phyloP scores from a whole-genome alignment of 345 rosid genomes.

The Xanthoceras sorbifolium region DNA sequence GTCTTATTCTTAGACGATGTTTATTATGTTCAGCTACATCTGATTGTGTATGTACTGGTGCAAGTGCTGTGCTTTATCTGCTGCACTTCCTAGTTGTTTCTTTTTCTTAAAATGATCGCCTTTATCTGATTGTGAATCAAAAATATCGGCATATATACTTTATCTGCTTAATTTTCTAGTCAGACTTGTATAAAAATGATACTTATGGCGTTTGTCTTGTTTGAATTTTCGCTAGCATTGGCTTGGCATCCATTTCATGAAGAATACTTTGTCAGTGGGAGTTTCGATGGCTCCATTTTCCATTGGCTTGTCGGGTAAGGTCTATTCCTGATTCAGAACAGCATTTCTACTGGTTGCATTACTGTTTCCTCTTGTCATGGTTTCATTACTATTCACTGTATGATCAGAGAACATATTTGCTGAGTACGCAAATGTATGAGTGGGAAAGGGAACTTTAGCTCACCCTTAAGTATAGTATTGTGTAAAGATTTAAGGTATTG shows the following conservation, averaged over 20 bases:
- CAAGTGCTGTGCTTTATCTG: neutral
- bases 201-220: conserved; percentile 11
- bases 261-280: conserved; percentile 97
- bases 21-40: neutral
- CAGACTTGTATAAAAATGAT: neutral
- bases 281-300: conserved; percentile 87
- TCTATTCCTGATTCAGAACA: conserved; percentile 12
- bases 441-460: neutral
- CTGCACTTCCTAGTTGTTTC: neutral
- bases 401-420: neutral
- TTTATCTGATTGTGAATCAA: neutral
- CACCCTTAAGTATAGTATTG: neutral
- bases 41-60: neutral
- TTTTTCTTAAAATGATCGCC: conserved; percentile 1
- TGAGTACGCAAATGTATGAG: neutral
- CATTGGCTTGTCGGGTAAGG: conserved; percentile 96
- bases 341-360: neutral
- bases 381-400: neutral
- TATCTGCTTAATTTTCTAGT: conserved; percentile 2
- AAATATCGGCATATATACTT: neutral
- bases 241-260: conserved; percentile 99
- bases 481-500: neutral
- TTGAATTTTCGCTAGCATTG: conserved; percentile 55
- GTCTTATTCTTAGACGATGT: neutral
- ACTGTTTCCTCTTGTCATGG: neutral